Evolutionary conservation across 1,284 basidiomycete genomes (phyloP), one percentile per base, ranked within the genome.

Genomic region (Ganoderma multipileum): DNA sequence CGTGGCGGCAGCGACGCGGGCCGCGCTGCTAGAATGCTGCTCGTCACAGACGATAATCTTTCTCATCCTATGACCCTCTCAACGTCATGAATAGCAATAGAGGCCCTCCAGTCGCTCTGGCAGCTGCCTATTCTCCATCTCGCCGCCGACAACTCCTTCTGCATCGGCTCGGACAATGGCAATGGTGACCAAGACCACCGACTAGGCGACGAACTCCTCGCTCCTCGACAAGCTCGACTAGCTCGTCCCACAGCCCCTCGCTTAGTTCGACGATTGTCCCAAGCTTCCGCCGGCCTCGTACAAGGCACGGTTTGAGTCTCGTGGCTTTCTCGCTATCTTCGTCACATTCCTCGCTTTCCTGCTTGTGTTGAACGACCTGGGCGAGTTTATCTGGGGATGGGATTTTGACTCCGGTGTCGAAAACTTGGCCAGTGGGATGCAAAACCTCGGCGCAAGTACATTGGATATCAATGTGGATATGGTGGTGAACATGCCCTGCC

Each of bases 311-410:
- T 95, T 96, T 2, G 90, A 93, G 72, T 89, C 92, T 23, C 92
- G 97, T 60, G 97, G 97, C 0, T 87, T 97, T 76, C 82, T 97
- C 76, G 99, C 97, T 6, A 77, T 98, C 71, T 83, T 96, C 64
- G 90, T 98, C 30, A 83, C 85, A 2, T 70, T 93, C 20, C 76
- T 95, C 59, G 92, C 95, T 20, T 83, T 94, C 64, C 73, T 95
- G 44, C 86, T 96, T 36, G 85, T 95, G 64, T 85, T 96, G 76
- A 95, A 96, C 76, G 97, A 99, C 76, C 81, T 97, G 57, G 90
- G 91, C 60, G 95, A 97, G 76, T 99, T 90, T 77, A 83, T 99
- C 41, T 98, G 93, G 87, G 96, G 96, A 61, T 96, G 95, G 86
- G 91, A 92, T 74, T 92, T 92, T 76, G 89, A 91, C 74, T 98